These are phyloP conservation scores for Dioszegia crocea DNA, from an alignment of 768 basidiomycete species.

Conservation along the genomic window DNA sequence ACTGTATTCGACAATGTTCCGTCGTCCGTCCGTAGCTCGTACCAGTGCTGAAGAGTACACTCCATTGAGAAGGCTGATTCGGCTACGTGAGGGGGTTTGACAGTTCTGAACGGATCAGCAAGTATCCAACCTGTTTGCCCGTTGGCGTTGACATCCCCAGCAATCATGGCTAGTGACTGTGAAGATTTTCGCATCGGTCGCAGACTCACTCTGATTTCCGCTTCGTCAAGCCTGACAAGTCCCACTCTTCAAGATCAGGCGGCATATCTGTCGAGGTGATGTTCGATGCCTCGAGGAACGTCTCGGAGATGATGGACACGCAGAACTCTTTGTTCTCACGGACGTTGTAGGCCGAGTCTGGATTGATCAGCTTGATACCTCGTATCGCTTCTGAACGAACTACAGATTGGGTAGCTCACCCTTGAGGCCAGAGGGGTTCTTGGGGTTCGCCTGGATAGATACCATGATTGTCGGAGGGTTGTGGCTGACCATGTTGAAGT, in stretches of 20 bases:
- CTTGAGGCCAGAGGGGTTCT: conserved; percentile 24
- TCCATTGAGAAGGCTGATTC: conserved; percentile 52
- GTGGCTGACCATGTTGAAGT: conserved; percentile 63
- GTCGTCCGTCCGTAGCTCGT: conserved; percentile 26
- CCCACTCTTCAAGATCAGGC: conserved; percentile 49
- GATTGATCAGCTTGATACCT: neutral
- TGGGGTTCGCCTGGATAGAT: conserved; percentile 53
- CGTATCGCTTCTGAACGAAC: no score
- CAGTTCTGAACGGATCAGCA: conserved; percentile 21
- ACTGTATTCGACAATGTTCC: conserved; percentile 28
- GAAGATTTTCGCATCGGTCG: no score
- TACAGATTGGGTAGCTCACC: conserved; percentile 16
- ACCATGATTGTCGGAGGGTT: conserved; percentile 66
- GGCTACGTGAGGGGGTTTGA: conserved; percentile 50
- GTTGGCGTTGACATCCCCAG: no score
- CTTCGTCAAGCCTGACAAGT: conserved; percentile 41
- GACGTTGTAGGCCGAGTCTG: conserved; percentile 65
- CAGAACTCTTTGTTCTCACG: conserved; percentile 64
- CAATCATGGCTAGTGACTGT: no score
- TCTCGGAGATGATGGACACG: conserved; percentile 65
- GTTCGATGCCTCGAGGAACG: conserved; percentile 53
- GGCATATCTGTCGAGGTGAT: conserved; percentile 50
- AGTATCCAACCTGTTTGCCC: no score
- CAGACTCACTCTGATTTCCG: conserved; percentile 38
- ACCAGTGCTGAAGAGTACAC: conserved; percentile 42